phyloP scores from a whole-genome alignment of 129 eudicot genomes.

The Glebionis coronaria region DNA sequence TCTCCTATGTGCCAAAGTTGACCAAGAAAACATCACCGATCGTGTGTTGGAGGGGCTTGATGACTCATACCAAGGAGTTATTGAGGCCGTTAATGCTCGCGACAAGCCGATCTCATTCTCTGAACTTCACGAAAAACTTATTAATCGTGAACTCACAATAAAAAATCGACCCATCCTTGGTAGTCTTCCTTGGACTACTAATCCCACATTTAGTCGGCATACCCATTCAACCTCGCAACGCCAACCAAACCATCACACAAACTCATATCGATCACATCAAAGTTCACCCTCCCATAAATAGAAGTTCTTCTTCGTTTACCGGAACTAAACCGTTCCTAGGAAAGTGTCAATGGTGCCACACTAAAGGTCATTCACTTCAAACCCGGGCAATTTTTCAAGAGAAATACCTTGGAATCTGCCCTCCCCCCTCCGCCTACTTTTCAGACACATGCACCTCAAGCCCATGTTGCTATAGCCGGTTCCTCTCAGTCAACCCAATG shows the following conservation, averaged over 20 bases:
- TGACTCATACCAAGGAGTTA: too few relatives aligned
- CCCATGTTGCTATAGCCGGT: too few relatives aligned
- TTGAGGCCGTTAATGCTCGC: too few relatives aligned
- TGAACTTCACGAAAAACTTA: too few relatives aligned
- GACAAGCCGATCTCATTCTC: too few relatives aligned
- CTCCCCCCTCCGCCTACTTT: too few relatives aligned
- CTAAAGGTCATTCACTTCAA: not conserved
- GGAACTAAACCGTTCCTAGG: not conserved
- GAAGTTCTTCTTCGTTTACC: not conserved
- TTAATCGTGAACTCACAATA: too few relatives aligned
- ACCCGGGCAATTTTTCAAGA: not conserved
- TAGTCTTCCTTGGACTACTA: not conserved
- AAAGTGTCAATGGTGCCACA: not conserved
- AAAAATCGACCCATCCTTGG: not conserved
- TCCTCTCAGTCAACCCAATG: too few relatives aligned
- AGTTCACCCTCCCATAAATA: not conserved
- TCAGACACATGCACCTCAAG: too few relatives aligned
- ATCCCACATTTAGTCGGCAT: not conserved
- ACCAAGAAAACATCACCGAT: not conserved
- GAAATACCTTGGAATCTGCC: too few relatives aligned
- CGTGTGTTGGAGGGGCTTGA: not conserved
- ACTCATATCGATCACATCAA: not conserved
- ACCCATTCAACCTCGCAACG: not conserved
- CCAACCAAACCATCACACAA: not conserved
- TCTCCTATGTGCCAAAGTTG: not conserved